These are phyloP conservation scores for Diplodia mutila DNA, from an alignment of 2,329 filamentous ascomycete species.

Conservation along the genomic window DNA sequence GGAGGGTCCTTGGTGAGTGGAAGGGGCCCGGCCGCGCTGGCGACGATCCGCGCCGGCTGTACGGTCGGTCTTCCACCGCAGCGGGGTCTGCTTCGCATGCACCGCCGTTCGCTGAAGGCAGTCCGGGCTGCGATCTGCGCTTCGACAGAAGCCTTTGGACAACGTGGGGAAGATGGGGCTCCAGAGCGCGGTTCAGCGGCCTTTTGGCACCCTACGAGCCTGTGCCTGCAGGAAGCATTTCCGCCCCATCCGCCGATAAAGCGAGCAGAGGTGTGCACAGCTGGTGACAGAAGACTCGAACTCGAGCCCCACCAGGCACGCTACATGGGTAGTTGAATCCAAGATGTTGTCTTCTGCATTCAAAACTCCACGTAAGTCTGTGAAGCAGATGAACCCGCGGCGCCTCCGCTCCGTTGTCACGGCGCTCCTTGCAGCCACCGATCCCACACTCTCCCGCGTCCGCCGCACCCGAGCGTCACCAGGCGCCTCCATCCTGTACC, in stretches of 20 bases:
- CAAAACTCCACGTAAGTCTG: too few relatives aligned
- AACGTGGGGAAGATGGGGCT: slow-evolving; percentile 16
- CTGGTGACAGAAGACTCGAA: too few relatives aligned
- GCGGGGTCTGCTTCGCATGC: slow-evolving; percentile 7
- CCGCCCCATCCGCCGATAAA: slow-evolving; percentile 24
- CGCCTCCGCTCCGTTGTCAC: too few relatives aligned
- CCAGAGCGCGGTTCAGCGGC: slow-evolving; percentile 3
- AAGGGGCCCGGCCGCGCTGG: slow-evolving; percentile 16
- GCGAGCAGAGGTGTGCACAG: background rate
- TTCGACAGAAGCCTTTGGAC: slow-evolving; percentile 6
- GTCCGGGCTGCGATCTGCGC: slow-evolving; percentile 15
- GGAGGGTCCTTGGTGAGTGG: slow-evolving; percentile 11
- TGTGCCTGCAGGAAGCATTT: slow-evolving; percentile 10
- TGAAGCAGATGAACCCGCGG: too few relatives aligned
- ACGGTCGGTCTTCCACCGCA: background rate
- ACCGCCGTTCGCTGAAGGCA: slow-evolving; percentile 1
- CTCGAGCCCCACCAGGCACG: too few relatives aligned
- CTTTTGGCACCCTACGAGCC: slow-evolving; percentile 8
- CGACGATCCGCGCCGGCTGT: slow-evolving; percentile 11
- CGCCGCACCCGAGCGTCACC: background rate
- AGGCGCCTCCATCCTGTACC: background rate
- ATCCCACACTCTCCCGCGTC: background rate
- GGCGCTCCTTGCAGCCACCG: too few relatives aligned
- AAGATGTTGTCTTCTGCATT: too few relatives aligned
- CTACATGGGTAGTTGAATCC: too few relatives aligned